These are phyloP conservation scores for Xylaria intraflava DNA, from an alignment of 495 filamentous ascomycete genomes.

Conservation along the genomic window DNA sequence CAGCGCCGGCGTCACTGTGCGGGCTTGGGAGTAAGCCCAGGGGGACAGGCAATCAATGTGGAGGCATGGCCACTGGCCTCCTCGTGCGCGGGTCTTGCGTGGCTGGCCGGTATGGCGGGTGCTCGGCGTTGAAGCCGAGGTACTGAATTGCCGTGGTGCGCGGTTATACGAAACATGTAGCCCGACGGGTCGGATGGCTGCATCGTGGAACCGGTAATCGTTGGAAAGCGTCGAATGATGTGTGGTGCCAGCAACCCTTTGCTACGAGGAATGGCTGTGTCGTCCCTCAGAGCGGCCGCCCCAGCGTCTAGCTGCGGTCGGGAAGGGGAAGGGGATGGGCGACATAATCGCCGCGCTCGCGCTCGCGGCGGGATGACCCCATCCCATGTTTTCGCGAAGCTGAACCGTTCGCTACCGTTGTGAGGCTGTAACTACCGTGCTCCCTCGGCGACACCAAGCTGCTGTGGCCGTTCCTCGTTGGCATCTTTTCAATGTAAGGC, in stretches of 20 bases:
- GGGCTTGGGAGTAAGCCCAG: neutral
- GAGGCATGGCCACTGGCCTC: neutral
- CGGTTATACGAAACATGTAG: neutral
- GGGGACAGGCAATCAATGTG: neutral
- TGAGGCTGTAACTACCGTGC: conserved; percentile 1
- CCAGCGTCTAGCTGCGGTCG: conserved; percentile 1
- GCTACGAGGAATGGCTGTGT: neutral
- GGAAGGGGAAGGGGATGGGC: conserved; percentile 11
- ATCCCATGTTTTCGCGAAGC: neutral
- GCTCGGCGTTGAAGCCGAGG: neutral
- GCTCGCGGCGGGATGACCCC: neutral
- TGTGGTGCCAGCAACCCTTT: neutral
- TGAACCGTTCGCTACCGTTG: neutral
- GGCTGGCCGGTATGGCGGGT: neutral
- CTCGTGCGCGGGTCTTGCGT: neutral
- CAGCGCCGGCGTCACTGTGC: neutral
- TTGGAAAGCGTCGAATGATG: neutral
- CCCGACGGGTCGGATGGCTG: neutral
- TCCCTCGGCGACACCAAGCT: conserved; percentile 12
- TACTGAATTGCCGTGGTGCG: neutral
- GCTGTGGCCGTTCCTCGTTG: conserved; percentile 3
- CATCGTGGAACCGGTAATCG: neutral
- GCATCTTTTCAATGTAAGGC: conserved; percentile 27
- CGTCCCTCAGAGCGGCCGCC: neutral
- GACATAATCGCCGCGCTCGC: conserved; percentile 6